Conservation (phyloP, 768 basidiomycete genomes). For the Chlorophyllum brunneum region DNA sequence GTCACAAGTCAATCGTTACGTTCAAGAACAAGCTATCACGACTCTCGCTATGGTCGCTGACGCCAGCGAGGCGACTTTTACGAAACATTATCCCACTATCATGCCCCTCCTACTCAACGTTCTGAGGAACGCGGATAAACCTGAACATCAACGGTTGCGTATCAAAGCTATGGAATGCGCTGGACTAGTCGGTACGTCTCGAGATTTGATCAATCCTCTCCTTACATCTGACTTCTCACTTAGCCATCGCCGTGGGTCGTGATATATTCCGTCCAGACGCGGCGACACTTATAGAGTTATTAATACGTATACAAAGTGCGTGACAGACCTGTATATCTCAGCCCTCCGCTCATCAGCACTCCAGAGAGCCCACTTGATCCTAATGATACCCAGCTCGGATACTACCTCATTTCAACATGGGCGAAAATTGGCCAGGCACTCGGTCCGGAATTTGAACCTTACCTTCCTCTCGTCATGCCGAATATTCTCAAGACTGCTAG, state of each 20-base stretch:
- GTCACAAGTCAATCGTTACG: slow-evolving; percentile 50
- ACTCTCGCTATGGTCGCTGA: slow-evolving; percentile 89
- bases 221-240: not conserved
- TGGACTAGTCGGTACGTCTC: slow-evolving; percentile 69
- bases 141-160: slow-evolving; percentile 64
- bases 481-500: slow-evolving; percentile 69
- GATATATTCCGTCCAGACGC: slow-evolving; percentile 79
- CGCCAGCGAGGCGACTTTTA: slow-evolving; percentile 75
- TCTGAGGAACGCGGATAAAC: slow-evolving; percentile 63
- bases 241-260: slow-evolving; percentile 84
- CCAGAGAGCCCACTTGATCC: slow-evolving; percentile 66
- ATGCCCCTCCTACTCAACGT: slow-evolving; percentile 82
- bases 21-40: slow-evolving; percentile 86
- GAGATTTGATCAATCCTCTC: not conserved
- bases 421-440: slow-evolving; percentile 86
- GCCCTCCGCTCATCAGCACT: not conserved
- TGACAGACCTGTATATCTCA: not conserved
- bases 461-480: slow-evolving; percentile 82
- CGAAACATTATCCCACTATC: slow-evolving; percentile 72
- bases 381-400: slow-evolving; percentile 64
- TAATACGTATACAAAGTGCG: slow-evolving; percentile 78
- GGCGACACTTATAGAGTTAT: slow-evolving; percentile 60
- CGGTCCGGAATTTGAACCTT: slow-evolving; percentile 82
- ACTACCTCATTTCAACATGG: slow-evolving; percentile 86
- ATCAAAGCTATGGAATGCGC: slow-evolving; percentile 92